Conservation (phyloP, 176 grass and related monocot genomes). For the Guadua angustifolia region DNA sequence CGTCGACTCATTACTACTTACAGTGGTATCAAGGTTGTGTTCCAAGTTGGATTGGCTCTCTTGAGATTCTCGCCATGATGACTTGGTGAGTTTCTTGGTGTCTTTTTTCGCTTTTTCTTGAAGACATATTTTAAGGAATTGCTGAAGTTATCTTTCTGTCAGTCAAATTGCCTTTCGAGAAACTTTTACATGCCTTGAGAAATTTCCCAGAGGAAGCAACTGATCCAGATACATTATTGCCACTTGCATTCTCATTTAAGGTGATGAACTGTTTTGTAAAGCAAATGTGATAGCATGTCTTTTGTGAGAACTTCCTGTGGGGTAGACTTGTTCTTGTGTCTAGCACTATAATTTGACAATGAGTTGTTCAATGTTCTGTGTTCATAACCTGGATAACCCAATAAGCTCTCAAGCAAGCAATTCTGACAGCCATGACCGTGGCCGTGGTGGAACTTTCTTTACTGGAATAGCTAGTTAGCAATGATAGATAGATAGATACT, state of each 20-base stretch:
- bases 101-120: conserved; percentile 17
- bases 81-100: conserved; percentile 67
- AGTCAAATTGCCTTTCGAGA: conserved; percentile 94
- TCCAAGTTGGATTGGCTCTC: conserved; percentile 89
- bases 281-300: not conserved
- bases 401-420: too few species aligned
- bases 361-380: too few species aligned
- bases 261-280: conserved; percentile 49
- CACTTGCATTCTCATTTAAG: conserved; percentile 85
- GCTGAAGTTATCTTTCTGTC: conserved; percentile 30
- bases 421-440: too few species aligned
- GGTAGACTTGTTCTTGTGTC: conserved; percentile 1
- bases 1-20: not conserved
- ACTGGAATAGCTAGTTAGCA: too few species aligned
- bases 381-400: too few species aligned
- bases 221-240: conserved; percentile 78
- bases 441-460: too few species aligned
- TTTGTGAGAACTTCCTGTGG: not conserved
- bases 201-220: conserved; percentile 91
- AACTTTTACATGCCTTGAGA: conserved; percentile 74
- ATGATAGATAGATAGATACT: too few species aligned
- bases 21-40: conserved; percentile 93
- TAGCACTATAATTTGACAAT: too few species aligned
- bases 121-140: conserved; percentile 15
- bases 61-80: conserved; percentile 89